Evolutionary conservation across 306 rosid species (phyloP), one percentile per base, ranked within the genome.

Genomic region (Dalbergia cultrata): DNA sequence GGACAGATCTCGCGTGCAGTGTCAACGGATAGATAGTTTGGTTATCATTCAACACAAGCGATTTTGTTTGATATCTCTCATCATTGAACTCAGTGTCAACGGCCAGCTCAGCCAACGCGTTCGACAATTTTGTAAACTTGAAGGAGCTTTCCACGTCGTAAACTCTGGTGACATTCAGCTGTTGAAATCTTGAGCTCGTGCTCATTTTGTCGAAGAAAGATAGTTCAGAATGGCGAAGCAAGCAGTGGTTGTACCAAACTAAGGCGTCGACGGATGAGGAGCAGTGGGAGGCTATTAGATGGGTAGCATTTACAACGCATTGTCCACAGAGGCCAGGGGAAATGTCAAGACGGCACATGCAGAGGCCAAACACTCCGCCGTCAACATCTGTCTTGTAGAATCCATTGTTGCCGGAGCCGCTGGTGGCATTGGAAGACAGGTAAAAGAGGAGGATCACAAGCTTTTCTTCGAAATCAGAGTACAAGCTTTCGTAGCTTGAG

Each of bases 221-320:
- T 4, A 8, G 7, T 17, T 60, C 3, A 3, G 87, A 74, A 69
- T 84, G 74, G 4, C 84, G 67, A 22, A 84, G 21, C 61, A 74
- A 2, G 18, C 87, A 84, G 9, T 67, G 63, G 0, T 35, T 70
- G 49, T 79, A 74, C 87, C 87, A 84, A 35, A 79, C 60, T 13
- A 84, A 60, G 9, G 69, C 81, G 52, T 52, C 65, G 43, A 10
- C 45, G 12, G 7, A 26, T 0, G 18, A 49, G 11, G 14, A 4
- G 50, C 78, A 84, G 14, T 8, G 13, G 13, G 60, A 19, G 7
- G 18, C 3, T 34, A 83, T 13, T 64, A 0, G 12, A 2, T 19
- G 1, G 0, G 78, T 43, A 53, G 79, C 86, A 18, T 63, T 45
- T 53, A 26, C 13, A 10, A 82, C 64, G 9, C 79, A 82, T 22